These are phyloP conservation scores for Phytopythium delawarense DNA, from an alignment of 352 stramenopile genomes.

Conservation along the genomic window DNA sequence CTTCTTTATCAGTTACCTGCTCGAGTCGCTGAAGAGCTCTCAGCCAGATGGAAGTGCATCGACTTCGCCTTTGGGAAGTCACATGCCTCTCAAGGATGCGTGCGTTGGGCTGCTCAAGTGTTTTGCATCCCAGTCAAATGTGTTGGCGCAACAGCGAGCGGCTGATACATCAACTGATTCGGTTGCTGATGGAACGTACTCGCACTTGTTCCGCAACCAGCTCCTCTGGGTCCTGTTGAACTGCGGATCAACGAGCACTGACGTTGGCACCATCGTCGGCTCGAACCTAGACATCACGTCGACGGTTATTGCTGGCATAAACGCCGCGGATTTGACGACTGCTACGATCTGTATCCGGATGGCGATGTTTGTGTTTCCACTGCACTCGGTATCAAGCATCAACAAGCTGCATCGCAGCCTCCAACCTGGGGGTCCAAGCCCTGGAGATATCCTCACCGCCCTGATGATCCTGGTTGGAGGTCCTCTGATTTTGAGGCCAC, in stretches of 20 bases:
- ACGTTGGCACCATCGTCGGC: conserved; percentile 63
- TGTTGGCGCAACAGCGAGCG: conserved; percentile 6
- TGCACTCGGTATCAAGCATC: conserved; percentile 69
- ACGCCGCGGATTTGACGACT: conserved; percentile 52
- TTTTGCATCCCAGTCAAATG: conserved; percentile 24
- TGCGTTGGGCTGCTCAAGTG: conserved; percentile 67
- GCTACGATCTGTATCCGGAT: conserved; percentile 79
- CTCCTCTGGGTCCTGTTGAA: conserved; percentile 67
- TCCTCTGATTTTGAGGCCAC: conserved; percentile 57
- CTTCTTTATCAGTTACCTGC: conserved; percentile 48
- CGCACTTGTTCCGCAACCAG: conserved; percentile 75
- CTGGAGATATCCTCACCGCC: conserved; percentile 42
- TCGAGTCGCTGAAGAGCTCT: conserved; percentile 50
- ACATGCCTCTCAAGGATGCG: conserved; percentile 48
- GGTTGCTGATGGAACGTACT: conserved; percentile 24
- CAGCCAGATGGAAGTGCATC: not conserved
- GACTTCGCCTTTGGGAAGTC: not conserved
- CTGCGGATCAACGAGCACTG: conserved; percentile 58
- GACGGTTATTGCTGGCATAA: conserved; percentile 65
- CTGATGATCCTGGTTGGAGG: conserved; percentile 64
- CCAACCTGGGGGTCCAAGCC: conserved; percentile 15
- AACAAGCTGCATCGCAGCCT: conserved; percentile 59
- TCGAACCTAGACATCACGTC: conserved; percentile 44
- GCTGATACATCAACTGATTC: not conserved
- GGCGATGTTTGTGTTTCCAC: conserved; percentile 77